These are phyloP conservation scores for Neurospora africana DNA, from an alignment of 495 filamentous ascomycete genomes.

Conservation along the genomic window DNA sequence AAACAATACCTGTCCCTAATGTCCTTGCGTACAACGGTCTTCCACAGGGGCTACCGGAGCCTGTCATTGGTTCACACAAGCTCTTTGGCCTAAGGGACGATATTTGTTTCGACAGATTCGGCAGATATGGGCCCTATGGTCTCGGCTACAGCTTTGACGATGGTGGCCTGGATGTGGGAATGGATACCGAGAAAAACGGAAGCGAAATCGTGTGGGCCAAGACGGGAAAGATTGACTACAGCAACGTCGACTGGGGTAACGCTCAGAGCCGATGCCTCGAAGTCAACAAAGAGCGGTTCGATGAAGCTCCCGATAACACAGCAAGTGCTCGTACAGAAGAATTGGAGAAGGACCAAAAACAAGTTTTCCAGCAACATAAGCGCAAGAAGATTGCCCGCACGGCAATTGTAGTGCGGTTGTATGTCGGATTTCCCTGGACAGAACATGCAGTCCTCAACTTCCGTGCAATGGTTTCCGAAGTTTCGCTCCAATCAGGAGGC, in stretches of 20 bases:
- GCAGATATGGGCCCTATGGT: slow-evolving; percentile 82
- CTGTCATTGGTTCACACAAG: slow-evolving; percentile 69
- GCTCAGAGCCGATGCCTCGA: slow-evolving; percentile 59
- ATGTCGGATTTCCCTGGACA: slow-evolving; percentile 59
- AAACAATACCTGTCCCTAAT: slow-evolving; percentile 48
- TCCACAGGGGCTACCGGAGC: slow-evolving; percentile 67
- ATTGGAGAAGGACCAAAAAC: not conserved
- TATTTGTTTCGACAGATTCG: slow-evolving; percentile 89
- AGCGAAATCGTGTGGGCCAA: slow-evolving; percentile 60
- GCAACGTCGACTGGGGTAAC: slow-evolving; percentile 61
- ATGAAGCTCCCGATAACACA: slow-evolving; percentile 16
- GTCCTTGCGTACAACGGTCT: slow-evolving; percentile 63
- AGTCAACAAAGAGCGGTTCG: slow-evolving; percentile 58
- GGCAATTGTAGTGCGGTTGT: slow-evolving; percentile 62
- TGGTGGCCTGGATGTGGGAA: slow-evolving; percentile 67
- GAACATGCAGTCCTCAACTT: slow-evolving; percentile 59
- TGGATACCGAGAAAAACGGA: slow-evolving; percentile 66
- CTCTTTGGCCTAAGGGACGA: slow-evolving; percentile 69
- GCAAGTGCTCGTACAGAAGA: not conserved
- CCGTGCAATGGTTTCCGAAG: slow-evolving; percentile 69
- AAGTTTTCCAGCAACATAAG: slow-evolving; percentile 5
- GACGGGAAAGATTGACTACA: slow-evolving; percentile 62
- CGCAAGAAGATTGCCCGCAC: slow-evolving; percentile 44
- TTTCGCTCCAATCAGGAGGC: slow-evolving; percentile 60
- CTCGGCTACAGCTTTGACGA: slow-evolving; percentile 64